Conservation (phyloP, 805 yeast genomes). For the Candida piceae region DNA sequence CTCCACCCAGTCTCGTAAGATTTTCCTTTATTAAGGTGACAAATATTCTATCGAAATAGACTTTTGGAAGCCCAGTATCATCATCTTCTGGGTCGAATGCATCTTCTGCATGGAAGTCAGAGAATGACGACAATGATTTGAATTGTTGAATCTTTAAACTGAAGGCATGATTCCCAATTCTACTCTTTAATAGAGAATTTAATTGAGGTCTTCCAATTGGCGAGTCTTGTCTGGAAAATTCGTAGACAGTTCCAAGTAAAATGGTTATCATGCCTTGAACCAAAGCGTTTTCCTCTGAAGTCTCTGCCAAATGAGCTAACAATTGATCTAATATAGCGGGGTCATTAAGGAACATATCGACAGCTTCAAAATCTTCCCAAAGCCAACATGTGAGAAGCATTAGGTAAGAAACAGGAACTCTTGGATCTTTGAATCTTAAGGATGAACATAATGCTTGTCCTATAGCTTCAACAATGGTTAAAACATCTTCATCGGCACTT, state of each 20-base stretch:
- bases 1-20: conserved; percentile 56
- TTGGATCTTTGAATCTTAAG: conserved; percentile 57
- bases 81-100: conserved; percentile 54
- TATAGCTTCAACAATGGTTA: conserved; percentile 68
- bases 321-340: conserved; percentile 61
- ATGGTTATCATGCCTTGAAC: conserved; percentile 68
- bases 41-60: conserved; percentile 64
- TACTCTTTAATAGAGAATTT: conserved; percentile 55
- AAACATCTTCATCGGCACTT: conserved; percentile 61
- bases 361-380: conserved; percentile 71
- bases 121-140: conserved; percentile 51
- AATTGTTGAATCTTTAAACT: conserved; percentile 68
- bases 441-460: conserved; percentile 68
- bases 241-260: conserved; percentile 73
- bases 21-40: conserved; percentile 66
- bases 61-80: conserved; percentile 82
- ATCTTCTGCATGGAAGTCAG: conserved; percentile 48
- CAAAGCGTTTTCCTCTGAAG: conserved; percentile 32
- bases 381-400: conserved; percentile 73
- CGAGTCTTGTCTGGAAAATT: conserved; percentile 60
- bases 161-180: conserved; percentile 80
- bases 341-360: conserved; percentile 68
- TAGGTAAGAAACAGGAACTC: conserved; percentile 73
- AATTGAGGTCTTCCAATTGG: conserved; percentile 58
- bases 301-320: conserved; percentile 55